Base-by-base conservation (phyloP, 2,329 filamentous ascomycete species). In the Fragosphaeria purpurea region DNA sequence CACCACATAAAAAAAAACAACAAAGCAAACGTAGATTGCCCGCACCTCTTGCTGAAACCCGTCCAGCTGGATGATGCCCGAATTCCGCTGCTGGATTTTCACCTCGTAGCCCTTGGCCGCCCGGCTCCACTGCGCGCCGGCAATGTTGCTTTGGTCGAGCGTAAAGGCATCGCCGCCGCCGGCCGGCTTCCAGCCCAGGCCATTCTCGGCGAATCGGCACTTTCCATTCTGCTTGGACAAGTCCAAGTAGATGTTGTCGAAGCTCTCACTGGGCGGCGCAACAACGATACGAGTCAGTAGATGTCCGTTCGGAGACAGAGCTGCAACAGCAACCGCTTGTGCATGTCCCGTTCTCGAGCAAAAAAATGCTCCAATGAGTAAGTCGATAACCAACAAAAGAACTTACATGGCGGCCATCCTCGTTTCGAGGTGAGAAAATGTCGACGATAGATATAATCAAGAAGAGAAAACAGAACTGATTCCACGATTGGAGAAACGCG, bases 161-260 rank as follows among this genome's bases (percentile, higher is more conserved):
- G 91, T 97, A 69, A 95, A 96, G 54, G 90, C 91, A 57, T 96
- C 88, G 66, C 88, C 87, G 63, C 87, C 89, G 48, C 81, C 82
- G 5, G 82, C 79, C 33, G 91, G 88, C 70, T 95, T 95, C 94
- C 94, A 98, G 50, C 91, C 93, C 60, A 97, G 80, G 54, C 93
- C 93, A 48, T 83, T 90, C 66, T 97, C 91, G 56, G 91, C 90
- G 63, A 98, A 90, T 64, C 93, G 83, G 72, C 90, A 96, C 72
- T 91, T 93, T 59, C 93, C 93, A 53, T 83, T 79, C 69, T 93
- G 85, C 68, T 89, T 93, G 61, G 90, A 96, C 54, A 98, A 80
- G 67, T 98, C 91, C 61, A 98, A 82, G 70, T 93, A 90, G 71
- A 97, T 95, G 70, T 88, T 89, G 65, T 97, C 91, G 71, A 98